Evolutionary conservation across 805 yeast species (phyloP).

Genomic region (Yamadazyma olivae): DNA sequence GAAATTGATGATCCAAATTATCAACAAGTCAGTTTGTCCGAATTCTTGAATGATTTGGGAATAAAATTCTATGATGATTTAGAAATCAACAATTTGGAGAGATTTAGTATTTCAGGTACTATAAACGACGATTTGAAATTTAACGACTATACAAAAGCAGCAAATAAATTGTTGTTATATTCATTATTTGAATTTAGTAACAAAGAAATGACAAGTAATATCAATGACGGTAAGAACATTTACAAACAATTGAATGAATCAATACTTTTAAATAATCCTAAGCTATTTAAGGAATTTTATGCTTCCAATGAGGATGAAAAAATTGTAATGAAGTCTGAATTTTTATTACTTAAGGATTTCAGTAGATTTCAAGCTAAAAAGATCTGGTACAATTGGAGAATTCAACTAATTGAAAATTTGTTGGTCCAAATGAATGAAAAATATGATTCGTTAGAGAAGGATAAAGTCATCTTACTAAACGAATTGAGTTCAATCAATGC

Average conservation of each 20-base stretch:
- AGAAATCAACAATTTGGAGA: constrained; percentile 26
- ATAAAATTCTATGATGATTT: constrained; percentile 47
- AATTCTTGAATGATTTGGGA: constrained; percentile 38
- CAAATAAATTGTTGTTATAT: constrained; percentile 39
- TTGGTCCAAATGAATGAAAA: constrained; percentile 24
- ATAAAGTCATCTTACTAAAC: constrained; percentile 5
- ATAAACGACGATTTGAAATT: constrained; percentile 12
- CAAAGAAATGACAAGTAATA: constrained; percentile 49
- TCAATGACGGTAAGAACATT: constrained; percentile 45
- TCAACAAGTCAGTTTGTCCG: constrained; percentile 31
- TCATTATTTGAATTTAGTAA: constrained; percentile 54
- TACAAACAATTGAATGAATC: constrained; percentile 49
- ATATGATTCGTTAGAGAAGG: constrained; percentile 6
- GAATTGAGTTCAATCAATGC: constrained; percentile 8
- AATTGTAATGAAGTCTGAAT: constrained; percentile 43
- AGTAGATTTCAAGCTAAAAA: constrained; percentile 52
- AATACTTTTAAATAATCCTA: constrained; percentile 45
- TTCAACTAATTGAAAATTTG: constrained; percentile 47
- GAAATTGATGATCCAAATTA: constrained; percentile 22
- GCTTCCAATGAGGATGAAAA: constrained; percentile 35
- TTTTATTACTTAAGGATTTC: constrained; percentile 47
- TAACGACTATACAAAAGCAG: constrained; percentile 37
- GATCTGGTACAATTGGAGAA: constrained; percentile 65
- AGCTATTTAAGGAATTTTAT: constrained; percentile 47
- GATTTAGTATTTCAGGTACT: constrained; percentile 19